Conservation (phyloP, 768 basidiomycete species). For the Amyloporia xantha region DNA sequence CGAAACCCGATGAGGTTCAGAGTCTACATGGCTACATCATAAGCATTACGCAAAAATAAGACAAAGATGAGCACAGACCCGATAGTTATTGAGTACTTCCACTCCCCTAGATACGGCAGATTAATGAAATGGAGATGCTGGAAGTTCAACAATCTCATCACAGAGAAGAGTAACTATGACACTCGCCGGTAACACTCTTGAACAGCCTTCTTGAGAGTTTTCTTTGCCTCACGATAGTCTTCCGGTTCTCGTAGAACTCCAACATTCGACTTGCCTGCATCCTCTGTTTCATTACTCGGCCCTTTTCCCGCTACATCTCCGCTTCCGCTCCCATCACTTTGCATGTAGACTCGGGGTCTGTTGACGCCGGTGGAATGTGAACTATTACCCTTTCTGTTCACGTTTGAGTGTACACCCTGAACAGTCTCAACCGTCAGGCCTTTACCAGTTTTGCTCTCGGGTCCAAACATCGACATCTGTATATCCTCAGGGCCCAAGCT, state of each 20-base stretch:
- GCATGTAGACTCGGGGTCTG: too few species aligned
- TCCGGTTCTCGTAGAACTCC: slow-evolving; percentile 46
- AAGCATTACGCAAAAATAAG: background rate
- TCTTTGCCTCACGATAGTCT: slow-evolving; percentile 79
- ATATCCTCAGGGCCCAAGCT: background rate
- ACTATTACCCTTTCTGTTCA: background rate
- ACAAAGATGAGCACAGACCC: slow-evolving; percentile 41
- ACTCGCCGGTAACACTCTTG: slow-evolving; percentile 74
- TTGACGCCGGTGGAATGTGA: too few species aligned
- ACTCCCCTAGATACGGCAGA: slow-evolving; percentile 45
- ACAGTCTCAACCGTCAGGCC: background rate
- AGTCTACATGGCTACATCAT: slow-evolving; percentile 2
- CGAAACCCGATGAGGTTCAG: slow-evolving; percentile 82
- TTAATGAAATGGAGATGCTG: background rate
- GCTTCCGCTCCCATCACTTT: too few species aligned
- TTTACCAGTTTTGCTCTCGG: too few species aligned
- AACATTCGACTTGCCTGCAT: too few species aligned
- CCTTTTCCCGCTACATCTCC: too few species aligned
- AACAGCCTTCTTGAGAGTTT: slow-evolving; percentile 76
- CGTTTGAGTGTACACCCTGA: background rate
- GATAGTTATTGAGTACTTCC: slow-evolving; percentile 84
- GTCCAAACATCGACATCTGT: background rate
- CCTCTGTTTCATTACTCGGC: too few species aligned
- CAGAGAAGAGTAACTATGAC: background rate
- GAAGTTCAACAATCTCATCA: background rate